Evolutionary conservation across 306 rosid species (phyloP).

Genomic region (Quercus agrifolia): DNA sequence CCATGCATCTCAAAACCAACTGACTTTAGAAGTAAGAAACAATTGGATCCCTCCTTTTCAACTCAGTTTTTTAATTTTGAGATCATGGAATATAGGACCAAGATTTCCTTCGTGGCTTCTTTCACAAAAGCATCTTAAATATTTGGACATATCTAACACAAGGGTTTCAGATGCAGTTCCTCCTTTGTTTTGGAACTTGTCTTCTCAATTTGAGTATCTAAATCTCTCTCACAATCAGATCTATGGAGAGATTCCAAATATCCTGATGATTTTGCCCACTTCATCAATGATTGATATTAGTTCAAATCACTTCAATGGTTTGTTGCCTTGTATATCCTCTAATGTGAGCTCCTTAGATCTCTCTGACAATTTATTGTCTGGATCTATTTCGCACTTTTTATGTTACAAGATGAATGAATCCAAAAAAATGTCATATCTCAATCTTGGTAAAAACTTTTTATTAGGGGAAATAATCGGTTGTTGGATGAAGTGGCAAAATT

Average conservation of each 20-base stretch:
- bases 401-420: background rate
- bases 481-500: background rate
- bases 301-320: too few relatives aligned
- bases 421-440: background rate
- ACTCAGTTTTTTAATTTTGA: fast-evolving
- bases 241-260: too few relatives aligned
- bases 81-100: constrained; percentile 3
- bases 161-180: constrained; percentile 11
- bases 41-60: constrained; percentile 15
- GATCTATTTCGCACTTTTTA: background rate
- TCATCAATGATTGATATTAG: too few relatives aligned
- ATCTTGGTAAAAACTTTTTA: background rate
- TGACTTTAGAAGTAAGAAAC: background rate
- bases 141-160: constrained; percentile 1
- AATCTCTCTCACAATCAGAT: background rate
- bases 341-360: too few relatives aligned
- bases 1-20: background rate
- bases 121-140: background rate
- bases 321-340: too few relatives aligned
- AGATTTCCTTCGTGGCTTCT: constrained; percentile 21
- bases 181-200: background rate
- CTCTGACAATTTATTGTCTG: too few relatives aligned
- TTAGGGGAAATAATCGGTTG: constrained; percentile 1
- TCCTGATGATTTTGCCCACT: too few relatives aligned
- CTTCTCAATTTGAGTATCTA: too few relatives aligned